Conservation (phyloP, 2,329 filamentous ascomycete species). For the Apiospora saccharicola region DNA sequence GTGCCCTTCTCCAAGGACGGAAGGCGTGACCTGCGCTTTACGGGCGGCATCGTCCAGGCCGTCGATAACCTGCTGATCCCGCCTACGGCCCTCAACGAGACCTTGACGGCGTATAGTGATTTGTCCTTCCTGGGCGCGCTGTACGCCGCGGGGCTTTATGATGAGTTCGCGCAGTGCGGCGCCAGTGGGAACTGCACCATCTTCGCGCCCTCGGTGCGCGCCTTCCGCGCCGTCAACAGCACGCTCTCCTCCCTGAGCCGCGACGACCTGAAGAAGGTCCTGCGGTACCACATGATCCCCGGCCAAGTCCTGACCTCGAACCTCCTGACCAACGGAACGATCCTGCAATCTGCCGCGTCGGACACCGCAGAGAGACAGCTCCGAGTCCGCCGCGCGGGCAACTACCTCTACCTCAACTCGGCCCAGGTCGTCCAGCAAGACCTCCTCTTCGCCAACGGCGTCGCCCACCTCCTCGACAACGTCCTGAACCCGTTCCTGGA, state of each 20-base stretch:
- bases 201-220: conserved; percentile 61
- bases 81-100: conserved; percentile 48
- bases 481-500: conserved; percentile 51
- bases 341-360: conserved; percentile 51
- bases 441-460: conserved; percentile 63
- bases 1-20: conserved; percentile 41
- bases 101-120: conserved; percentile 45
- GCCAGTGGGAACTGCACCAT: conserved; percentile 54
- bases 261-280: conserved; percentile 51
- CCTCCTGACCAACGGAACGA: conserved; percentile 36
- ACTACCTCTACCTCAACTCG: conserved; percentile 60
- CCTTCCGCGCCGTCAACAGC: conserved; percentile 57
- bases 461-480: conserved; percentile 64
- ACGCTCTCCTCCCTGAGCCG: conserved; percentile 49
- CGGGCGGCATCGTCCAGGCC: conserved; percentile 59
- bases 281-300: conserved; percentile 65
- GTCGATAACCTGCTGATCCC: conserved; percentile 60
- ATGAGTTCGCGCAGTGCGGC: conserved; percentile 47
- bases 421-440: conserved; percentile 61
- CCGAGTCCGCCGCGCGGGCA: conserved; percentile 48
- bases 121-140: conserved; percentile 52
- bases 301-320: conserved; percentile 60
- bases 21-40: conserved; percentile 54
- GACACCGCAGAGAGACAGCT: conserved; percentile 33
- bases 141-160: conserved; percentile 45